Base-by-base conservation (phyloP, 1,284 basidiomycete genomes). In the Trichosporon faecale region DNA sequence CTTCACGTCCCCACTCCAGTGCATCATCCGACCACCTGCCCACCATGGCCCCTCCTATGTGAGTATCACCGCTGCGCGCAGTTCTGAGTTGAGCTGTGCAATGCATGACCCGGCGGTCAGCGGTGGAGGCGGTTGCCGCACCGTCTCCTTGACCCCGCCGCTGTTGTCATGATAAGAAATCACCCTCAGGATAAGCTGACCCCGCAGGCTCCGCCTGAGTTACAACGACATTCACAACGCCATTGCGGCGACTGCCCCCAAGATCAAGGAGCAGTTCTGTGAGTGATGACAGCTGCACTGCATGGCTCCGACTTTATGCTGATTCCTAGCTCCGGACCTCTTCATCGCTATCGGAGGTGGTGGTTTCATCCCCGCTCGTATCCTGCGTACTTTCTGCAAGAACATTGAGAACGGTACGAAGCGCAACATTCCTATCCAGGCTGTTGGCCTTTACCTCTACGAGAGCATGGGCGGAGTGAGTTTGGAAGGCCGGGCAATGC, bases 291-390 rank as follows among this genome's bases (percentile, higher is more conserved):
- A n/a, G n/a, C n/a, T n/a, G n/a, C n/a, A n/a, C n/a, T n/a, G n/a
- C n/a, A n/a, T n/a, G n/a, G n/a, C n/a, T n/a, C n/a, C n/a, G n/a
- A n/a, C 25, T 21, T n/a, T 1, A 29, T 31, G 25, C 66, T 70
- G 37, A 60, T 66, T 49, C n/a, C 14, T 65, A 82, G 80, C 77
- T 1, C 79, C 80, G 9, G 76, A 77, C 60, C 72, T 81, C 55
- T 80, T 80, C 75, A 81, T 80, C 68, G 83, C 83, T 60, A 84
- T 84, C 69, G 83, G 83, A 14, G 83, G 83, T 40, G 83, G 94
- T 66, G 94, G 94, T 49, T 96, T 96, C 85, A 94, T 96, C 84
- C 94, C 95, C 63, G 94, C 95, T 29, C 91, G 94, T 72, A 92
- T 96, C 66, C 88, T 96, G 89, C 89, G 95, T 64, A 95, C 94